Evolutionary conservation across 495 filamentous ascomycete genomes (phyloP).

Genomic region (Penicillium nucicola): DNA sequence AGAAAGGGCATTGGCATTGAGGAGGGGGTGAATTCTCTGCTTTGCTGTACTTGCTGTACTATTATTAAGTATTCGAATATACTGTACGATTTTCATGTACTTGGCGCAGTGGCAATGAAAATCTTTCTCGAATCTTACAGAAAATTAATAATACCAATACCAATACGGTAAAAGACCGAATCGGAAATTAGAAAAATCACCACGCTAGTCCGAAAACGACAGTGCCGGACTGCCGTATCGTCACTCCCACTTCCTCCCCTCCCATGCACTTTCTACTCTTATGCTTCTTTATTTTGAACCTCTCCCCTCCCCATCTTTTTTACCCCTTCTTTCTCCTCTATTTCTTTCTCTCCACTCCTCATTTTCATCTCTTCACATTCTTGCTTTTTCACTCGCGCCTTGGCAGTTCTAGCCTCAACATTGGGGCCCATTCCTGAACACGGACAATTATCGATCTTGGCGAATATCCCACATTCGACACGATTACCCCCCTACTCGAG

Average conservation of each 20-base stretch:
- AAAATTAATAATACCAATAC: neutral
- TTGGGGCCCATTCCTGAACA: conserved; percentile 34
- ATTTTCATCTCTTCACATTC: conserved; percentile 22
- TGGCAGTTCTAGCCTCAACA: conserved; percentile 25
- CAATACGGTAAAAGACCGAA: neutral
- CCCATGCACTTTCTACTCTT: conserved; percentile 8
- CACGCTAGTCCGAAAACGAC: conserved; percentile 23
- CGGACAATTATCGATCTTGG: conserved; percentile 27
- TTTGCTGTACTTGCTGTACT: no score
- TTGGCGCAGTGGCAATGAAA: no score
- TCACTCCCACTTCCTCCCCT: conserved; percentile 16
- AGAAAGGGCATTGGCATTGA: no score
- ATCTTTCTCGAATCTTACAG: no score
- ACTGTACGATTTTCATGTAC: no score
- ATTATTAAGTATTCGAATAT: no score
- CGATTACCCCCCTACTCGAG: conserved; percentile 17
- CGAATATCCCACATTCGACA: conserved; percentile 18
- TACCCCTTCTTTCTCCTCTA: conserved; percentile 15
- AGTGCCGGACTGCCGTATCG: conserved; percentile 25
- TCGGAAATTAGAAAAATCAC: neutral
- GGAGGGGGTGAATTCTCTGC: no score
- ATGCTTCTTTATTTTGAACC: conserved; percentile 12
- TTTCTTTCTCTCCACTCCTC: conserved; percentile 16
- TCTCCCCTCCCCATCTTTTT: conserved; percentile 15
- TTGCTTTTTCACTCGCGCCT: conserved; percentile 16